Percentiles rank a stretch among this genome's conserved stretches.
phyloP scores from a whole-genome alignment of 2,329 filamentous ascomycete species.

The Cadophora luteo-olivacea region DNA sequence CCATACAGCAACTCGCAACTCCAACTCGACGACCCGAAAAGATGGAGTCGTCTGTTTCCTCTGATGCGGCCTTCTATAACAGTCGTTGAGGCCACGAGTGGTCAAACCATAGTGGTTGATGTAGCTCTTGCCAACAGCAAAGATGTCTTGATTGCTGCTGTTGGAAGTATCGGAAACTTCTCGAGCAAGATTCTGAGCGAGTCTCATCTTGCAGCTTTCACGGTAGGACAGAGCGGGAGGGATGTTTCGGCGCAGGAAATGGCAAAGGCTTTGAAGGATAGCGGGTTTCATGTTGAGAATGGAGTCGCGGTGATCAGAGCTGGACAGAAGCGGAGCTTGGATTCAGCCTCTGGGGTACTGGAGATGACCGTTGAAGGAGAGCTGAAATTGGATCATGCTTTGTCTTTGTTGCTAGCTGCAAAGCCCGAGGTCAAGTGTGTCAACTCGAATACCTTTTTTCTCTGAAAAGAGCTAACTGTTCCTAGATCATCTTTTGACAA shows the following conservation, averaged over 20 bases:
- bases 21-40: constrained; percentile 31
- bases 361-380: constrained; percentile 31
- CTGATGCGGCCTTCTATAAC: constrained; percentile 39
- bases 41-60: constrained; percentile 38
- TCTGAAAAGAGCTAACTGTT: constrained; percentile 7
- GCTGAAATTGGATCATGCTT: constrained; percentile 35
- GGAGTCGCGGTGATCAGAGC: constrained; percentile 33
- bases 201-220: constrained; percentile 34
- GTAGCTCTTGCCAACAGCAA: constrained; percentile 26
- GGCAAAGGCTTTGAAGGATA: constrained; percentile 26
- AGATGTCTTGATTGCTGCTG: constrained; percentile 32
- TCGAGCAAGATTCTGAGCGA: constrained; percentile 37
- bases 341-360: constrained; percentile 11
- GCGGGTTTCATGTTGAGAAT: constrained; percentile 28
- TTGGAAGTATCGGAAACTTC: constrained; percentile 33
- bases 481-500: constrained; percentile 34
- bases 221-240: constrained; percentile 19
- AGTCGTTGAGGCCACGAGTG: constrained; percentile 25
- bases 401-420: constrained; percentile 29
- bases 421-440: constrained; percentile 35
- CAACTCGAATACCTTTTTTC: background rate
- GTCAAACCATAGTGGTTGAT: constrained; percentile 32
- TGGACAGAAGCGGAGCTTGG: constrained; percentile 24
- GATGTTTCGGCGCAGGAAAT: constrained; percentile 27
- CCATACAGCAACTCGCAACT: constrained; percentile 34